phyloP scores from a whole-genome alignment of 2,329 filamentous ascomycete species.

The Hypoxylon sp. region DNA sequence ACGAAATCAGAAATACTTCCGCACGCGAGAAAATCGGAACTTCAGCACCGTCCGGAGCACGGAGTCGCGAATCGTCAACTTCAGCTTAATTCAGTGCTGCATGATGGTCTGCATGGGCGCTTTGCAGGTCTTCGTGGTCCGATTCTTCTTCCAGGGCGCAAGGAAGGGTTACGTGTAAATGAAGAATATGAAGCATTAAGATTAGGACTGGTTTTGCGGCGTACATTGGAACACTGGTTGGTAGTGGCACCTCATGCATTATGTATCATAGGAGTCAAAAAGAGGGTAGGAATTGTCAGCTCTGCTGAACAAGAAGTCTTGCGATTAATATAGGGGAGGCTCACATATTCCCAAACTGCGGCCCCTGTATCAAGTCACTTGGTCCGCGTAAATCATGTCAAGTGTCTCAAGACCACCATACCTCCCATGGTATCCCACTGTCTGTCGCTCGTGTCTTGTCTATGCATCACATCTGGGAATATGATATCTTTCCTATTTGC shows the following conservation, averaged over 20 bases:
- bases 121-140: constrained; percentile 95
- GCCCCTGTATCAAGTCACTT: background rate
- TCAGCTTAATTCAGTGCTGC: constrained; percentile 90
- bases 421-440: background rate
- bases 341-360: constrained; percentile 9
- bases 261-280: constrained; percentile 49
- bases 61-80: constrained; percentile 95
- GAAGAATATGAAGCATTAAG: constrained; percentile 51
- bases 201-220: constrained; percentile 44
- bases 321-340: constrained; percentile 22
- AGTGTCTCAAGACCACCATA: background rate
- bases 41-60: constrained; percentile 98
- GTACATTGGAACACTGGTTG: constrained; percentile 44
- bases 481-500: background rate
- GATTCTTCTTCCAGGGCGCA: constrained; percentile 96
- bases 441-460: background rate
- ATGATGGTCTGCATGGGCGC: constrained; percentile 97
- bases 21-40: constrained; percentile 97
- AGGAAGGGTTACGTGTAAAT: constrained; percentile 75
- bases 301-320: constrained; percentile 14
- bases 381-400: background rate
- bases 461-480: background rate
- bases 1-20: constrained; percentile 99
- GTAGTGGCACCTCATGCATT: constrained; percentile 38
- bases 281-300: constrained; percentile 32